Conservation (phyloP, 495 filamentous ascomycete genomes). For the Darksidea phi region DNA sequence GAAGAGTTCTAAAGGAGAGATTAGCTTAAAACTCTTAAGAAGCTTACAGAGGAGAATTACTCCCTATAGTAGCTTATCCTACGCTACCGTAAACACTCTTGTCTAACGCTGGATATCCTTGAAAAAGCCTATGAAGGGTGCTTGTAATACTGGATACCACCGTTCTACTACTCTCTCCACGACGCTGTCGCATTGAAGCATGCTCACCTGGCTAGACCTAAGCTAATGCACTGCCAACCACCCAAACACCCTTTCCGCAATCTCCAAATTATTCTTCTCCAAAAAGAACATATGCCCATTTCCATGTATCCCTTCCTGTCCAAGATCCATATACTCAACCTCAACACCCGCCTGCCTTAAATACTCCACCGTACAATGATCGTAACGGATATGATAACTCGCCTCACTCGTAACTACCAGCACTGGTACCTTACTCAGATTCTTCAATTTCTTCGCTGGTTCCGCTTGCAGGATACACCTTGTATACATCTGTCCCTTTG, state of each 20-base stretch:
- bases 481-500: slow-evolving; percentile 27
- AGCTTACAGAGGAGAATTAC: no score
- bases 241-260: slow-evolving; percentile 36
- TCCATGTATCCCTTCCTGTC: slow-evolving; percentile 50
- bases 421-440: slow-evolving; percentile 50
- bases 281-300: slow-evolving; percentile 62
- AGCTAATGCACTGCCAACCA: slow-evolving; percentile 22
- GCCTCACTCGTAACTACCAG: slow-evolving; percentile 54
- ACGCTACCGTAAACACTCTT: no score
- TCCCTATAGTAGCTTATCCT: no score
- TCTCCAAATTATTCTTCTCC: slow-evolving; percentile 55
- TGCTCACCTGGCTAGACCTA: no score
- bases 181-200: no score
- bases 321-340: slow-evolving; percentile 50
- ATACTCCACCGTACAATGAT: slow-evolving; percentile 56
- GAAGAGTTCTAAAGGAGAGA: no score
- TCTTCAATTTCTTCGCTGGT: slow-evolving; percentile 51
- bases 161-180: no score
- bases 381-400: slow-evolving; percentile 57
- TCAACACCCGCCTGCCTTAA: slow-evolving; percentile 56
- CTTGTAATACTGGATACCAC: no score
- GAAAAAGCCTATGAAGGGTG: no score
- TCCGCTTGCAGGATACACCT: slow-evolving; percentile 51
- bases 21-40: no score
- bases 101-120: no score